Conservation (phyloP, 257 asterid genomes). For the Verbascum thapsus region DNA sequence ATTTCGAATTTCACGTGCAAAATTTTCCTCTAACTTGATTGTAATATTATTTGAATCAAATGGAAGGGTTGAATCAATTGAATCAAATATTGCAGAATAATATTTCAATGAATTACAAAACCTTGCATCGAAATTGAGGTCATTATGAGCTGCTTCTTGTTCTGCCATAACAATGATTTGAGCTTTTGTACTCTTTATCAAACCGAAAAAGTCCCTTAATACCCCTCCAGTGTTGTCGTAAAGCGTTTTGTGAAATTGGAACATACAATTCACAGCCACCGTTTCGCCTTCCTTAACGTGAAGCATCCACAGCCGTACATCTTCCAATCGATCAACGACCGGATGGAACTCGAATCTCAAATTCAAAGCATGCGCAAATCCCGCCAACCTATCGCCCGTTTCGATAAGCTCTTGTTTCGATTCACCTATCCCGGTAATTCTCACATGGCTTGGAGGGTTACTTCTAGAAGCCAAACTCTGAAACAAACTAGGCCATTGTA, state of each 20-base stretch:
- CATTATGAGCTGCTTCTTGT: conserved; percentile 83
- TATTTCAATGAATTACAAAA: conserved; percentile 58
- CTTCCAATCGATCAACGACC: conserved; percentile 88
- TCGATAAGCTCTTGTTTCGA: conserved; percentile 86
- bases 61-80: conserved; percentile 57
- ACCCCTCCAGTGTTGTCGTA: conserved; percentile 60
- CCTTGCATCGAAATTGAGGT: conserved; percentile 53
- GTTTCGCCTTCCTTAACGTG: conserved; percentile 86
- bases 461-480: conserved; percentile 83
- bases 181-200: conserved; percentile 83
- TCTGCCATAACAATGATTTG: conserved; percentile 64
- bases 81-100: conserved; percentile 81
- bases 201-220: conserved; percentile 62
- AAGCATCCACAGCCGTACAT: conserved; percentile 98
- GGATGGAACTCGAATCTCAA: conserved; percentile 86
- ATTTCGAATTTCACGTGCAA: conserved; percentile 67
- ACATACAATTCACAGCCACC: conserved; percentile 76
- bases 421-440: conserved; percentile 89
- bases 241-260: conserved; percentile 80
- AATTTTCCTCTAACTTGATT: conserved; percentile 80
- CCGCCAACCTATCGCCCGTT: conserved; percentile 73
- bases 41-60: too few relatives aligned
- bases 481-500: conserved; percentile 94
- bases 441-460: conserved; percentile 75
- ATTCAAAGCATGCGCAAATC: conserved; percentile 69